A percentile compares a stretch with the other conserved stretches of the same genome.
These are phyloP conservation scores for Rhazya stricta DNA, from an alignment of 257 asterid genomes.

Conservation along the genomic window DNA sequence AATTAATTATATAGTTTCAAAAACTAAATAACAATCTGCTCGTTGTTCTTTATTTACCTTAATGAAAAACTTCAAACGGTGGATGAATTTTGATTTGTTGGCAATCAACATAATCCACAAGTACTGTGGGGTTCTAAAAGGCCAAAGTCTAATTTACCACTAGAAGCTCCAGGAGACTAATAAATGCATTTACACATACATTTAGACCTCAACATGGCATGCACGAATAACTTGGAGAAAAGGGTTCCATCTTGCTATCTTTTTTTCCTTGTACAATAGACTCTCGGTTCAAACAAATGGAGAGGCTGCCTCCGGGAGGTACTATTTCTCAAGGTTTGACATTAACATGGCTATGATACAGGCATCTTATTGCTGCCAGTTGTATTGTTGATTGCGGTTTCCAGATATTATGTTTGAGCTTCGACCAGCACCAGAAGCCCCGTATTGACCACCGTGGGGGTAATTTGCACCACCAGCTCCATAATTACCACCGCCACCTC, in stretches of 20 bases:
- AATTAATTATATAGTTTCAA: no score
- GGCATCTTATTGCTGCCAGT: slow-evolving; percentile 69
- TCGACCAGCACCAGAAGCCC: slow-evolving; percentile 71
- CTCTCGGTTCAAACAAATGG: background rate
- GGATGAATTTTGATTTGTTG: no score
- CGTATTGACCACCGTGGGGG: slow-evolving; percentile 65
- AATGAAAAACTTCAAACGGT: no score
- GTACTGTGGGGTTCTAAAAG: no score
- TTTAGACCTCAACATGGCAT: background rate
- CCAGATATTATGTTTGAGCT: slow-evolving; percentile 67
- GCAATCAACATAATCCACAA: no score
- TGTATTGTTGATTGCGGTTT: slow-evolving; percentile 74
- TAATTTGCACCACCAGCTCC: slow-evolving; percentile 68
- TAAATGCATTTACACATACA: background rate
- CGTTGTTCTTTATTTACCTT: no score
- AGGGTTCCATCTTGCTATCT: background rate
- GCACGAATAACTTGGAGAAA: background rate
- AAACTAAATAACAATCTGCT: no score
- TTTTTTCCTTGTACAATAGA: background rate
- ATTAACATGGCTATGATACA: background rate
- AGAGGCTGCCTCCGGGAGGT: background rate
- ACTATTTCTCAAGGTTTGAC: background rate
- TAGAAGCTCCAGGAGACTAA: no score
- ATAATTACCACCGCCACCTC: slow-evolving; percentile 52
- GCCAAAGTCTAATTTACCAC: no score